Evolutionary conservation across 177 flowering plant genomes (phyloP).

Genomic region (Vitis hybrid): DNA sequence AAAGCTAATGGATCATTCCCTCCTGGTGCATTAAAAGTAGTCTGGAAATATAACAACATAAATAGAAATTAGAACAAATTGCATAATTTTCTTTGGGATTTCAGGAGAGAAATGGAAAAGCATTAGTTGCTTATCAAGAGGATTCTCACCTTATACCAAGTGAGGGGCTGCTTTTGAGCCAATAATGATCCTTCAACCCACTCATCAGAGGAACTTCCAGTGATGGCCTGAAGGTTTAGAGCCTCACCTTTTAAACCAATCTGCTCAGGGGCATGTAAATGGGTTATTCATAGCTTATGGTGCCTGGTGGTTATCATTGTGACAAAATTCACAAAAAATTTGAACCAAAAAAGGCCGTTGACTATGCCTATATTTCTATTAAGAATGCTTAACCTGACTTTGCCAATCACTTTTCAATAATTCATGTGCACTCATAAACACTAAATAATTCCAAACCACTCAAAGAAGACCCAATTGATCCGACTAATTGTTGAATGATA

Average conservation of each 20-base stretch:
- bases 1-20: constrained; percentile 86
- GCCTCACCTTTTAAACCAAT: constrained; percentile 79
- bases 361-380: too few relatives aligned
- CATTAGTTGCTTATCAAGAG: background rate
- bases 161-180: constrained; percentile 64
- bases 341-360: too few relatives aligned
- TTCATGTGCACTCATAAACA: too few relatives aligned
- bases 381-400: too few relatives aligned
- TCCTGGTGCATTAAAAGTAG: constrained; percentile 64
- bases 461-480: too few relatives aligned
- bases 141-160: constrained; percentile 79
- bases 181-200: constrained; percentile 61
- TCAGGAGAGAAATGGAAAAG: background rate
- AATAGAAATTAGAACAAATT: background rate
- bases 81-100: background rate
- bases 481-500: too few relatives aligned
- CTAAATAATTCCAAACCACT: too few relatives aligned
- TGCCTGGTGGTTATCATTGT: background rate
- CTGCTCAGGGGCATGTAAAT: constrained; percentile 32
- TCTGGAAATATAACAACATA: constrained; percentile 39
- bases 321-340: too few relatives aligned
- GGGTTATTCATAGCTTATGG: background rate
- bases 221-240: constrained; percentile 49
- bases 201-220: constrained; percentile 77
- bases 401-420: too few relatives aligned